phyloP scores from a whole-genome alignment of 805 yeast genomes.

The Teunomyces atbi region DNA sequence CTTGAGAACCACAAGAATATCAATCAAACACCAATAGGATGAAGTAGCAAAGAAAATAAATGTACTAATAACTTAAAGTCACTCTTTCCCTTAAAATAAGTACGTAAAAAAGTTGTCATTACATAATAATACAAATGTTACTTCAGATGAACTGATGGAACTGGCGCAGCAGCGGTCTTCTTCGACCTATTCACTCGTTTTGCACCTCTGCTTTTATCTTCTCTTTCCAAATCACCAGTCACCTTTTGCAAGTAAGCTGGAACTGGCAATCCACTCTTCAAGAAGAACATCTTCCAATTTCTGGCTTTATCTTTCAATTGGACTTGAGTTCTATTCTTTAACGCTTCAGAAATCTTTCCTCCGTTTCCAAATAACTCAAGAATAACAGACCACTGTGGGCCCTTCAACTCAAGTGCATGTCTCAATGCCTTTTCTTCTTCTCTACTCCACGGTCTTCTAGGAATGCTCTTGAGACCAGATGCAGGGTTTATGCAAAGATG shows the following conservation, averaged over 20 bases:
- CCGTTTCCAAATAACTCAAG: constrained; percentile 92
- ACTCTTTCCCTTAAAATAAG: neutral
- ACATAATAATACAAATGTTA: neutral
- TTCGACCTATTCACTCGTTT: constrained; percentile 26
- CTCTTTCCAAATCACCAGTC: constrained; percentile 78
- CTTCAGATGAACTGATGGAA: constrained; percentile 21
- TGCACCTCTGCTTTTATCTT: constrained; percentile 40
- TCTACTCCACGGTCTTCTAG: constrained; percentile 76
- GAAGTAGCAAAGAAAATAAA: constrained; percentile 1
- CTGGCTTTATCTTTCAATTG: constrained; percentile 96
- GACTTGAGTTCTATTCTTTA: constrained; percentile 85
- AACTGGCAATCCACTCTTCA: constrained; percentile 70
- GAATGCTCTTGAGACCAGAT: constrained; percentile 21
- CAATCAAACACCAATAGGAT: neutral
- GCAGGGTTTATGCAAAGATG: constrained; percentile 36
- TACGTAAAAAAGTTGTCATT: constrained; percentile 3
- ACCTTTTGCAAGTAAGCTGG: constrained; percentile 81
- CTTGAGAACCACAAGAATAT: neutral
- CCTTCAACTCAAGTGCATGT: constrained; percentile 76
- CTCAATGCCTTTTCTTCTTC: constrained; percentile 85
- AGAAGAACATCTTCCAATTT: constrained; percentile 86
- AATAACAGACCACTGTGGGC: constrained; percentile 94
- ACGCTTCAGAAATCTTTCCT: constrained; percentile 76
- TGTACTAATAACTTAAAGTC: neutral
- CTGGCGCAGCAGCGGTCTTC: constrained; percentile 43